phyloP scores from a whole-genome alignment of 2,329 filamentous ascomycete species.

The Verticillium isaacii region DNA sequence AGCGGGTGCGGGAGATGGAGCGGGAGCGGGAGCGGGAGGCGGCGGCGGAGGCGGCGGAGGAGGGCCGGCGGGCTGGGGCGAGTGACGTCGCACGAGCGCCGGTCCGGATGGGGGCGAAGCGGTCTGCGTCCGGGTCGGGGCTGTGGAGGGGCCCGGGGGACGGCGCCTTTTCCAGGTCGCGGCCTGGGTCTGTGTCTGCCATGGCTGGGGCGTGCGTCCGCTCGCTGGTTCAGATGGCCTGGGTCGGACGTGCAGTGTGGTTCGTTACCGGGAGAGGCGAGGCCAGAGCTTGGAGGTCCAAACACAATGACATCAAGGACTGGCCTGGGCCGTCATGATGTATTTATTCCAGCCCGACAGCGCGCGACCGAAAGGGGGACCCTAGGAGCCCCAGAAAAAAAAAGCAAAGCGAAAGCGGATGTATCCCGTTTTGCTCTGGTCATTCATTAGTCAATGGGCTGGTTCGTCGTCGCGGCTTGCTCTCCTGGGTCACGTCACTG shows the following conservation, averaged over 20 bases:
- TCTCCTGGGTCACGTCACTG: background rate
- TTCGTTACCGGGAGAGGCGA: no score
- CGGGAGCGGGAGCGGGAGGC: background rate
- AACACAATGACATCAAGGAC: no score
- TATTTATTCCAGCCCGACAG: background rate
- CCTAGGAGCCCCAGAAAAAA: background rate
- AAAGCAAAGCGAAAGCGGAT: background rate
- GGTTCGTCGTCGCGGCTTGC: background rate
- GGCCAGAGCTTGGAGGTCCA: no score
- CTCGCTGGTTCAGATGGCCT: no score
- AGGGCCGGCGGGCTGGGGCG: background rate
- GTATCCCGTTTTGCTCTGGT: background rate
- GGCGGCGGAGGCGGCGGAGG: background rate
- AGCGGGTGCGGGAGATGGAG: constrained; percentile 23
- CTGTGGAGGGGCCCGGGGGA: background rate
- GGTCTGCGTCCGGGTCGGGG: background rate
- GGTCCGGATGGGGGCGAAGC: background rate
- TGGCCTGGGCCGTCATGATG: no score
- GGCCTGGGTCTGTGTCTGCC: constrained; percentile 4
- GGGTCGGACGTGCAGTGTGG: no score
- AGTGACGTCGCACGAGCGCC: background rate
- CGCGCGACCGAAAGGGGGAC: background rate
- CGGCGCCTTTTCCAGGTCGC: constrained; percentile 19
- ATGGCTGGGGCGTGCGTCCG: background rate
- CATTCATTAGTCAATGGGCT: background rate